These are phyloP conservation scores for Yamadazyma akitaensis DNA, from an alignment of 805 yeast species.

Conservation along the genomic window DNA sequence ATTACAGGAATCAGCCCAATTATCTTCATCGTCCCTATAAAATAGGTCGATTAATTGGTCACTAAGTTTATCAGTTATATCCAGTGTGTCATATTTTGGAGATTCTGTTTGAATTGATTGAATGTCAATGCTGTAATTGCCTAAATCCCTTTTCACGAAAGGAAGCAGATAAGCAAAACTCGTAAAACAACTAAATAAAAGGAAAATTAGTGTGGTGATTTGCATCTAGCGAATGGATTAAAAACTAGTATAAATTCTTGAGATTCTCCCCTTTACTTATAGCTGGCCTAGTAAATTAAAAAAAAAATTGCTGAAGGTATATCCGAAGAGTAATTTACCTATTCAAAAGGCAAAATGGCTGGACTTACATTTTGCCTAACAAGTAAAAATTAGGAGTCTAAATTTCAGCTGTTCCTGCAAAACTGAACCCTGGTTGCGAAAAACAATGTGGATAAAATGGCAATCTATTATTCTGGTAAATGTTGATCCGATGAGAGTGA, in stretches of 20 bases:
- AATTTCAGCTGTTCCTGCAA: conserved; percentile 1
- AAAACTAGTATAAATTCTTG: neutral
- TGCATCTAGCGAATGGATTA: neutral
- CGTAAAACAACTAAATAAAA: neutral
- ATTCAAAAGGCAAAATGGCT: neutral
- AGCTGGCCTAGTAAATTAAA: neutral
- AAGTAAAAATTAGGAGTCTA: neutral
- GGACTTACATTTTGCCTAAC: neutral
- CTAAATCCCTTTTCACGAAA: conserved; percentile 4
- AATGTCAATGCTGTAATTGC: conserved; percentile 10
- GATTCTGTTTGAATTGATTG: conserved; percentile 13
- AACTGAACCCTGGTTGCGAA: conserved; percentile 12
- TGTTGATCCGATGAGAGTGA: neutral
- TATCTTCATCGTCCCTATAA: conserved; percentile 6
- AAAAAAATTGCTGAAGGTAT: too few species aligned
- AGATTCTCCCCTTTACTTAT: neutral
- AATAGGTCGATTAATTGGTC: conserved; percentile 9
- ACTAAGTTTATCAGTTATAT: conserved; percentile 7
- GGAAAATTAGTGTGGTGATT: neutral
- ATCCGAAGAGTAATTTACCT: neutral
- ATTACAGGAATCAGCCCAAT: conserved; percentile 17
- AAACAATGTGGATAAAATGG: conserved; percentile 2
- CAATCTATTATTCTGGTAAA: neutral
- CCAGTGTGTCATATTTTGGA: conserved; percentile 14
- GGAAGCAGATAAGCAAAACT: neutral